Evolutionary conservation across 768 basidiomycete species (phyloP).

Genomic region (Mycena kentingensis): DNA sequence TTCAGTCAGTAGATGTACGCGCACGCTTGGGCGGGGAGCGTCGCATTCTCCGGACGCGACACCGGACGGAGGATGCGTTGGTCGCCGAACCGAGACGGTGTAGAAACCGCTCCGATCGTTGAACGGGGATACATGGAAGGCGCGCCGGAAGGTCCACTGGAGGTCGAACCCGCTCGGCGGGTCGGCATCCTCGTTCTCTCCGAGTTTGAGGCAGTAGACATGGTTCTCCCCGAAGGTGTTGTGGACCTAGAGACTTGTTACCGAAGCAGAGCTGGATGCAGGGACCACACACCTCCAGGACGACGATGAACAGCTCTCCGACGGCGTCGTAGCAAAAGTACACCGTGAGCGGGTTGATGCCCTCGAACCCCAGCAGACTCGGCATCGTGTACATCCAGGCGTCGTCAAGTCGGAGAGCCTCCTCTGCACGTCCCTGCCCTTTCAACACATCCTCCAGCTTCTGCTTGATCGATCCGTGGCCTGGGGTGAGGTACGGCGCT

Average conservation of each 20-base stretch:
- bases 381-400: slow-evolving; percentile 81
- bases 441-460: slow-evolving; percentile 44
- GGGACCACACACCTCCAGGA: slow-evolving; percentile 55
- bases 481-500: slow-evolving; percentile 43
- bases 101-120: slow-evolving; percentile 72
- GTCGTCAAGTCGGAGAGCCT: slow-evolving; percentile 41
- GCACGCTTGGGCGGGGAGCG: slow-evolving; percentile 38
- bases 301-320: slow-evolving; percentile 39
- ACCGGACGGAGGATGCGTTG: slow-evolving; percentile 39
- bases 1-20: slow-evolving; percentile 41
- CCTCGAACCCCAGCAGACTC: slow-evolving; percentile 63
- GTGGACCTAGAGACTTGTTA: slow-evolving; percentile 48
- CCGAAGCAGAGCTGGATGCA: background rate
- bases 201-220: slow-evolving; percentile 54
- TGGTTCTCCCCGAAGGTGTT: slow-evolving; percentile 77
- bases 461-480: slow-evolving; percentile 33
- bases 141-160: slow-evolving; percentile 66
- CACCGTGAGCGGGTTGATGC: slow-evolving; percentile 70
- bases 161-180: slow-evolving; percentile 49
- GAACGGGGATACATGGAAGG: slow-evolving; percentile 79
- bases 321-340: slow-evolving; percentile 59
- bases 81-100: slow-evolving; percentile 53
- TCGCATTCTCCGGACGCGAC: slow-evolving; percentile 15
- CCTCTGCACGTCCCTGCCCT: slow-evolving; percentile 29
- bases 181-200: slow-evolving; percentile 43